These are phyloP conservation scores for Sordariomycetes sp. DNA, from an alignment of 2,329 filamentous ascomycete species.

Conservation along the genomic window DNA sequence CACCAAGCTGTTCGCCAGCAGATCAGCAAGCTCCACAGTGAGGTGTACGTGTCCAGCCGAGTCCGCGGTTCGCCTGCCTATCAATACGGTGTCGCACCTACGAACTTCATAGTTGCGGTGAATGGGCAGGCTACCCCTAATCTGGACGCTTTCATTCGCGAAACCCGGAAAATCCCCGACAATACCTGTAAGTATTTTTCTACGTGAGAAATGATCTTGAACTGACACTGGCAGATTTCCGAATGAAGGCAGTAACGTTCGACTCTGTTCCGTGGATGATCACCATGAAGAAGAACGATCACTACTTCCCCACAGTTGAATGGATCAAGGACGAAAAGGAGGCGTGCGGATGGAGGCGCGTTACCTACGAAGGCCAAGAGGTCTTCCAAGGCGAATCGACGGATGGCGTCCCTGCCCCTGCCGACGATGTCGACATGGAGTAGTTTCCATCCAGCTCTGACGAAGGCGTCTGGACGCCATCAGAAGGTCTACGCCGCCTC, in stretches of 20 bases:
- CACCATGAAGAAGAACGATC: constrained; percentile 99
- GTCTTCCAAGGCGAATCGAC: constrained; percentile 43
- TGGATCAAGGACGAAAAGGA: constrained; percentile 56
- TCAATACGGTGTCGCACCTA: constrained; percentile 86
- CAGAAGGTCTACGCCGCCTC: no score
- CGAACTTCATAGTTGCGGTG: constrained; percentile 95
- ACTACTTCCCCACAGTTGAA: constrained; percentile 73
- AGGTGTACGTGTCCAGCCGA: constrained; percentile 89
- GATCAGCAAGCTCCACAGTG: constrained; percentile 91
- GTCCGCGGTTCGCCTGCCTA: constrained; percentile 76
- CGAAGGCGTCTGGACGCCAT: no score
- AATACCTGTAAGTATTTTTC: constrained; percentile 64
- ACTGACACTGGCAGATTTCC: constrained; percentile 57
- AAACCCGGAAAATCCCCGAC: constrained; percentile 81
- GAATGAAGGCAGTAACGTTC: constrained; percentile 93
- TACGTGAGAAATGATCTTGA: not conserved
- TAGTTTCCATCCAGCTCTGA: no score
- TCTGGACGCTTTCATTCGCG: constrained; percentile 68
- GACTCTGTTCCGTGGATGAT: constrained; percentile 99
- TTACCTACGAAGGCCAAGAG: constrained; percentile 51
- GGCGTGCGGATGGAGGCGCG: constrained; percentile 52
- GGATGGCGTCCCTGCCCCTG: constrained; percentile 34
- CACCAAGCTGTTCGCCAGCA: constrained; percentile 96
- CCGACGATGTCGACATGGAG: constrained; percentile 35
- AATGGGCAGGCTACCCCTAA: constrained; percentile 82